These are phyloP conservation scores for Saccharomyces hybrid DNA, from an alignment of 1,139 yeast genomes.

Conservation along the genomic window DNA sequence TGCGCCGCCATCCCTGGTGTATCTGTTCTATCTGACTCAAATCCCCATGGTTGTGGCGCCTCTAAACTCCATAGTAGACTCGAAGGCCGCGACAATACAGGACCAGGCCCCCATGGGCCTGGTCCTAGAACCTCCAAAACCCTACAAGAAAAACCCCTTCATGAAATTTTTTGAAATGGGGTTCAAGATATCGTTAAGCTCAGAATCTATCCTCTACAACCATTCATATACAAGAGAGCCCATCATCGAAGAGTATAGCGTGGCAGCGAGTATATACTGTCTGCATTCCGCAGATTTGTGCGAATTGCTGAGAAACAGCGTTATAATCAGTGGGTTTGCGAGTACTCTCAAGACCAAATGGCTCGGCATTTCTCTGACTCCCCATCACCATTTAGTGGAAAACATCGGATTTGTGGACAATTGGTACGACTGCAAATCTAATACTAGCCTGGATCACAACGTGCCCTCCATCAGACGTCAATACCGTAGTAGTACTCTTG, in stretches of 20 bases:
- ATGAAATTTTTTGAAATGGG: conserved; percentile 51
- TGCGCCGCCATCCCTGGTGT: conserved; percentile 11
- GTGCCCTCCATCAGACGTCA: conserved; percentile 5
- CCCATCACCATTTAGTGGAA: neutral
- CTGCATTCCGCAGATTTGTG: conserved; percentile 58
- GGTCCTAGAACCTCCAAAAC: neutral
- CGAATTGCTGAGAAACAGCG: conserved; percentile 36
- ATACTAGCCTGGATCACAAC: conserved; percentile 3
- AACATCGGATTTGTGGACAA: conserved; percentile 3
- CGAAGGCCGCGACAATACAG: neutral
- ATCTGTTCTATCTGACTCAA: conserved; percentile 14
- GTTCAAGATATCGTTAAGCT: conserved; percentile 51
- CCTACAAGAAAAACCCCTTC: conserved; percentile 41
- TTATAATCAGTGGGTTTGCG: conserved; percentile 11
- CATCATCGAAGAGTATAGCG: conserved; percentile 57
- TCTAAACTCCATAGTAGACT: conserved; percentile 12
- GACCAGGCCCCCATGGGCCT: neutral
- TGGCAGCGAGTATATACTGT: conserved; percentile 59
- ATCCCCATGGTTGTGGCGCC: conserved; percentile 18
- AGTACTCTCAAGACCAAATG: conserved; percentile 8
- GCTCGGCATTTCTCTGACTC: conserved; percentile 6
- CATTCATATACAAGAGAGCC: conserved; percentile 56
- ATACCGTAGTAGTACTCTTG: conserved; percentile 2
- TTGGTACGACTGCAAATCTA: conserved; percentile 3
- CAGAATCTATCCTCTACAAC: conserved; percentile 42